Base-by-base conservation (phyloP, 345 rosid species). In the Salix koriyanagi region DNA sequence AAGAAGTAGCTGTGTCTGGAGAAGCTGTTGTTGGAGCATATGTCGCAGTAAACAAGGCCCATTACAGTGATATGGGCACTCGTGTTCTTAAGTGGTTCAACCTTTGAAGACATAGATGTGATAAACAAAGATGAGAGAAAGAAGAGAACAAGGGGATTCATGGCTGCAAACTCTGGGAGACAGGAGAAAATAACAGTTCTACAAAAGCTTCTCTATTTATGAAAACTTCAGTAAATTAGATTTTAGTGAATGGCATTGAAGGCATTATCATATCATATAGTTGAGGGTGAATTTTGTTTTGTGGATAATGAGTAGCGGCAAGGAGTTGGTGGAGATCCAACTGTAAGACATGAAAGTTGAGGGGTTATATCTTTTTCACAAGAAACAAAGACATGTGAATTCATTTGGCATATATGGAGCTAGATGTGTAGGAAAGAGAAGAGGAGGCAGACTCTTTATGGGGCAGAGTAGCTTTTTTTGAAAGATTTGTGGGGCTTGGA, bases 1-100 rank as follows among this genome's bases (percentile, higher is more conserved):
- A 96, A 76, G 92, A 96, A 96, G 92, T 92, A 96, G 89, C 98
- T 92, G 92, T 94, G 90, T 61, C 62, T 94, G 75, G 99, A 86
- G 90, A 94, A 96, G 83, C 80, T 94, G 89, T 96, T 92, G 90
- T 90, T 94, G 87, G 95, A 92, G 91, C 99, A 96, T 72, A 90
- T 90, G 75, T 96, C 99, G 41, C 99, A 96, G 69, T 89, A 96
- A 77, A 96, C 99, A 78, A 92, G 83, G 74, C 99, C 99, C 92
- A 92, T 89, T 5, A 96, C 91, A 14, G 90, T 84, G 79, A 92
- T 85, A 60, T 89, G 87, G 19, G 97, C 89, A 73, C 69, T 67
- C 60, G 71, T 67, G 68, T 79, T 85, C 21, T 56, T n/a, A 56
- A 79, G 2, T 36, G 84, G 80, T 67, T 74, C 75, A 28, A 65